Evolutionary conservation across 1,139 yeast genomes (phyloP).

Genomic region (Zygotorulaspora mrakii): DNA sequence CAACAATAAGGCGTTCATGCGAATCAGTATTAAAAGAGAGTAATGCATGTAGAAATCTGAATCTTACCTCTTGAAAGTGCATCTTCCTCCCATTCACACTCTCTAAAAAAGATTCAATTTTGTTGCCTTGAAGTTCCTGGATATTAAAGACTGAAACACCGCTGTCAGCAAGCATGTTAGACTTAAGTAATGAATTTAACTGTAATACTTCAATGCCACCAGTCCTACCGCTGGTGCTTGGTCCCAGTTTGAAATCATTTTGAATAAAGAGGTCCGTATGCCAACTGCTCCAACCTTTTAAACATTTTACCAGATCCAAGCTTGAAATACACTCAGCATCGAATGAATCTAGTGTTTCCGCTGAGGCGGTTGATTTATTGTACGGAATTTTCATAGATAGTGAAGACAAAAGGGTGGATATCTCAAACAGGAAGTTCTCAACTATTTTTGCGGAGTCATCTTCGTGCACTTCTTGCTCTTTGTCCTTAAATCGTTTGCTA

Average conservation of each 20-base stretch:
- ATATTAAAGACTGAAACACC: conserved; percentile 14
- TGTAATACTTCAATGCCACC: conserved; percentile 24
- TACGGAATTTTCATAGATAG: conserved; percentile 17
- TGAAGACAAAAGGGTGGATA: conserved; percentile 9
- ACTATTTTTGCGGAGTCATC: conserved; percentile 23
- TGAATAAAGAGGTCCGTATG: conserved; percentile 39
- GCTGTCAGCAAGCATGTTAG: conserved; percentile 29
- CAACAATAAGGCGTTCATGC: conserved; percentile 34
- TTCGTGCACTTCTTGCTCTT: conserved; percentile 30
- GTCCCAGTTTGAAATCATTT: conserved; percentile 20
- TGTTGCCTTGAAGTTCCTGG: conserved; percentile 27
- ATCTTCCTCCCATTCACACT: conserved; percentile 35
- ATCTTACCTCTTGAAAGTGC: conserved; percentile 50
- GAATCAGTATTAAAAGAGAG: conserved; percentile 32
- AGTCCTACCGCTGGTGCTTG: conserved; percentile 5
- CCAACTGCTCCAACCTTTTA: conserved; percentile 45
- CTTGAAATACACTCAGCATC: conserved; percentile 17
- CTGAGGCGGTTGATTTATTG: conserved; percentile 21
- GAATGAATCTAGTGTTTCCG: conserved; percentile 1
- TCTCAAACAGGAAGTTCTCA: conserved; percentile 11
- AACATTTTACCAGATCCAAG: conserved; percentile 40
- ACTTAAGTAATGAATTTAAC: conserved; percentile 31
- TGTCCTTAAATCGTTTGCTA: conserved; percentile 40
- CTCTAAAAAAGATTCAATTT: conserved; percentile 37
- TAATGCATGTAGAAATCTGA: conserved; percentile 43